phyloP scores from a whole-genome alignment of 2,329 filamentous ascomycete genomes.

The Penicillium brasilianum region DNA sequence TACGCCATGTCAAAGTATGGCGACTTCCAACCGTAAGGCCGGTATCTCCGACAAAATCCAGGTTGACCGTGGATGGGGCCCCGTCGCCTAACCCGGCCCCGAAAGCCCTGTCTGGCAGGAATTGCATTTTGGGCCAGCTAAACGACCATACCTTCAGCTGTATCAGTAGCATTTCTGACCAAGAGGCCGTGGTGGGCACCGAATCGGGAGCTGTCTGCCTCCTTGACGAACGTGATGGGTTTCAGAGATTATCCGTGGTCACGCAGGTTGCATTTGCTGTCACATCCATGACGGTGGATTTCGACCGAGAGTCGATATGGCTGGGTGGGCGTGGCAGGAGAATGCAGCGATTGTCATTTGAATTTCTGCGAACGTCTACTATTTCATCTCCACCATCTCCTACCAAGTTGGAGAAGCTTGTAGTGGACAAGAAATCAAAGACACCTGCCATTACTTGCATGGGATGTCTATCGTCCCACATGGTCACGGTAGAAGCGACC shows the following conservation, averaged over 20 bases:
- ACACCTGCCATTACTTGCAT: constrained; percentile 64
- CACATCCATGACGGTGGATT: constrained; percentile 67
- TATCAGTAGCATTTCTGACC: constrained; percentile 71
- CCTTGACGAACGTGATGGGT: constrained; percentile 75
- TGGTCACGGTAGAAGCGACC: constrained; percentile 76
- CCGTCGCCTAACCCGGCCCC: constrained; percentile 54
- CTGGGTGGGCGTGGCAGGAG: constrained; percentile 71
- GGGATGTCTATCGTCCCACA: constrained; percentile 68
- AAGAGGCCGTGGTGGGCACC: constrained; percentile 80
- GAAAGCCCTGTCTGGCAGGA: constrained; percentile 80
- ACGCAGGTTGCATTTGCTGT: constrained; percentile 70
- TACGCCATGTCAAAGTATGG: constrained; percentile 94
- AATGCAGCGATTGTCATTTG: constrained; percentile 53
- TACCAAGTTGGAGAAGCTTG: constrained; percentile 28
- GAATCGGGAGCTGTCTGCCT: constrained; percentile 90
- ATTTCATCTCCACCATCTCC: constrained; percentile 32
- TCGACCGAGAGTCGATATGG: constrained; percentile 63
- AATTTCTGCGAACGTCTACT: constrained; percentile 43
- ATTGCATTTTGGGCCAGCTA: constrained; percentile 80
- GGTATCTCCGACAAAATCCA: constrained; percentile 68
- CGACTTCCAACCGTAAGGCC: constrained; percentile 71
- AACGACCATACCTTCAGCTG: constrained; percentile 85
- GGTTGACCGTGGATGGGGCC: constrained; percentile 51
- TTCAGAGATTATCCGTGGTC: constrained; percentile 71
- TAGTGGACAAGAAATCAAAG: constrained; percentile 35